Evolutionary conservation across 495 filamentous ascomycete species (phyloP).

Genomic region (Trichocladium uniseriatum): DNA sequence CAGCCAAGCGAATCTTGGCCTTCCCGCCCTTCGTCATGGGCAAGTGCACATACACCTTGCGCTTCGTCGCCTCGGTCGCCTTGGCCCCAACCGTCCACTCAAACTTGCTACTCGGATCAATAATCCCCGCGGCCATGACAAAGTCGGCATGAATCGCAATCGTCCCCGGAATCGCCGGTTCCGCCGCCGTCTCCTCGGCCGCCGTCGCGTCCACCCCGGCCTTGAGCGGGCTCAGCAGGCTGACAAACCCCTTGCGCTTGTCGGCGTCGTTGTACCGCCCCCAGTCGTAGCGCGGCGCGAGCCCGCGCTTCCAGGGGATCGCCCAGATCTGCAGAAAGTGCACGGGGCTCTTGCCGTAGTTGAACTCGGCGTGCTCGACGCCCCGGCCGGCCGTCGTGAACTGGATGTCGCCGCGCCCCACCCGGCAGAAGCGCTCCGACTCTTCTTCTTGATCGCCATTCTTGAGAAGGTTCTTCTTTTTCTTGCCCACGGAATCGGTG

Average conservation of each 20-base stretch:
- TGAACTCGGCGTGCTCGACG: constrained; percentile 69
- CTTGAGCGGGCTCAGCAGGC: constrained; percentile 62
- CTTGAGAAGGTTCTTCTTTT: no score
- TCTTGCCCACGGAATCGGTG: constrained; percentile 54
- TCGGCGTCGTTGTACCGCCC: constrained; percentile 54
- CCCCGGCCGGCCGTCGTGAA: constrained; percentile 73
- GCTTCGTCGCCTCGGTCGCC: constrained; percentile 39
- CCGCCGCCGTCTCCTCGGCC: constrained; percentile 50
- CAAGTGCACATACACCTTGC: constrained; percentile 69
- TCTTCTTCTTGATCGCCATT: constrained; percentile 39
- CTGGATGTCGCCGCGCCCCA: constrained; percentile 70
- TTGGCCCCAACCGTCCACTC: constrained; percentile 53
- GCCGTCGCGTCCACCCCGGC: constrained; percentile 49
- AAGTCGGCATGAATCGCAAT: constrained; percentile 77
- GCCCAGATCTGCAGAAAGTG: constrained; percentile 84
- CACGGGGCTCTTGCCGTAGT: constrained; percentile 51
- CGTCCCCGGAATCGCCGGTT: constrained; percentile 47
- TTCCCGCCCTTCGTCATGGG: constrained; percentile 66
- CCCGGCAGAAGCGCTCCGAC: constrained; percentile 55
- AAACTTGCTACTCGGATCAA: constrained; percentile 45
- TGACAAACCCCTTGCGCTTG: constrained; percentile 58
- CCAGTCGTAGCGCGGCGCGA: constrained; percentile 64
- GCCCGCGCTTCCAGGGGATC: constrained; percentile 55
- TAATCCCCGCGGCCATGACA: constrained; percentile 63
- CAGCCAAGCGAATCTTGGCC: constrained; percentile 54